phyloP scores from a whole-genome alignment of 805 yeast genomes.

The Yarrowia sp. region DNA sequence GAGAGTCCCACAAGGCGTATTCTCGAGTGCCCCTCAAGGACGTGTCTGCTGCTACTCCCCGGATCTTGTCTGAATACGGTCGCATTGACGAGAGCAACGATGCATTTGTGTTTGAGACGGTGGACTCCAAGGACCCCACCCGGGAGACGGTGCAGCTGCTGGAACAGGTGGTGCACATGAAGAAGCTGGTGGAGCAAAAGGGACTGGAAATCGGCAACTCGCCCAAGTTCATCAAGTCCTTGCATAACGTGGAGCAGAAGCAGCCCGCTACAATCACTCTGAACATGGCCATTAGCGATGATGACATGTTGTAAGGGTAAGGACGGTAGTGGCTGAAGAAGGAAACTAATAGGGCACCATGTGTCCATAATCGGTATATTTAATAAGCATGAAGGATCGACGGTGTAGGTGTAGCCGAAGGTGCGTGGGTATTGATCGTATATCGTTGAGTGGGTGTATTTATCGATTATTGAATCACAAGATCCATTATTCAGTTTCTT shows the following conservation, averaged over 20 bases:
- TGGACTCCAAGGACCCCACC: slow-evolving; percentile 16
- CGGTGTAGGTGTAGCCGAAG: too few relatives aligned
- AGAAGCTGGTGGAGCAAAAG: slow-evolving; percentile 22
- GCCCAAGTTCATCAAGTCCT: slow-evolving; percentile 7
- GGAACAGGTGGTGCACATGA: slow-evolving; percentile 21
- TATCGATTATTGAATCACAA: too few relatives aligned
- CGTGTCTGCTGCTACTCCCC: slow-evolving; percentile 18
- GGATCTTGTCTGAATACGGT: slow-evolving; percentile 10
- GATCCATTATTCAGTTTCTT: too few relatives aligned
- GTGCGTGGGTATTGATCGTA: too few relatives aligned
- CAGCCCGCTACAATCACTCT: background rate
- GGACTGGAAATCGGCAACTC: background rate
- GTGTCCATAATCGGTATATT: background rate
- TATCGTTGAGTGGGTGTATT: too few relatives aligned
- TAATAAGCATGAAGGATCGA: background rate
- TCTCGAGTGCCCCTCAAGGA: slow-evolving; percentile 34
- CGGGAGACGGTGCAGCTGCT: slow-evolving; percentile 14
- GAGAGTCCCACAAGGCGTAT: slow-evolving; percentile 28
- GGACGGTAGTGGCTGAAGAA: background rate
- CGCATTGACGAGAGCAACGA: slow-evolving; percentile 32
- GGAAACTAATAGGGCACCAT: too few relatives aligned
- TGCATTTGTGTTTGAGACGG: slow-evolving; percentile 35
- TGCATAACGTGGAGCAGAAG: slow-evolving; percentile 14
- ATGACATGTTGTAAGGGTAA: slow-evolving; percentile 17
- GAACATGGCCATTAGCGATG: slow-evolving; percentile 30